Evolutionary conservation across 805 yeast species (phyloP).

Genomic region (Isabelozyma rhagii): DNA sequence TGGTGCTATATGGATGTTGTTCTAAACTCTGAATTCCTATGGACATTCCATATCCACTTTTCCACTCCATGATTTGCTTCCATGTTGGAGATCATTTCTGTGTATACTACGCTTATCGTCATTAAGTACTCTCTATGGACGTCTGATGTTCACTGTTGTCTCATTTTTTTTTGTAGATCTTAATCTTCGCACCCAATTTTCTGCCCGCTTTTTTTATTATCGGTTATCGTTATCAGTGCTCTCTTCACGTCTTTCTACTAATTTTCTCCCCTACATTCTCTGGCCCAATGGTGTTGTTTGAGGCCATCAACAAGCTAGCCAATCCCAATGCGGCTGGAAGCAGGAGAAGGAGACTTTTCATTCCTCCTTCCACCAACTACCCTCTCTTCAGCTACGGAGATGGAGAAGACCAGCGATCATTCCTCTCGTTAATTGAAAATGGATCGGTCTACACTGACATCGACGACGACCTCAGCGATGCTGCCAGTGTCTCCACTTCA

Average conservation of each 20-base stretch:
- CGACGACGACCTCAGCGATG: conserved; percentile 28
- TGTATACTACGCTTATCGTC: background rate
- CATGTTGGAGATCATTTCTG: background rate
- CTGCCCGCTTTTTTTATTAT: too few species aligned
- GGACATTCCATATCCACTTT: too few species aligned
- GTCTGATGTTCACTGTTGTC: background rate
- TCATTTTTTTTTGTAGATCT: background rate
- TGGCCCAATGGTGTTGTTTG: conserved; percentile 35
- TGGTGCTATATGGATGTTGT: conserved; percentile 77
- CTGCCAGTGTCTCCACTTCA: conserved; percentile 39
- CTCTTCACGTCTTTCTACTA: background rate
- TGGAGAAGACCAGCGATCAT: conserved; percentile 43
- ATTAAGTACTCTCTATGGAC: background rate
- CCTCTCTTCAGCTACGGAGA: conserved; percentile 42
- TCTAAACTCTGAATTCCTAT: conserved; percentile 20
- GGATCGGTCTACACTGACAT: conserved; percentile 28
- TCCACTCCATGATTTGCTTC: background rate
- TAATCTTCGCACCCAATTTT: background rate
- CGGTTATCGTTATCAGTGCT: background rate
- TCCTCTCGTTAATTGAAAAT: conserved; percentile 36
- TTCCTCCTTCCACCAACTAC: conserved; percentile 42
- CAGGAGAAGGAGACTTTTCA: conserved; percentile 37
- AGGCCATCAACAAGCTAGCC: conserved; percentile 37
- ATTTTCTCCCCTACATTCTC: background rate
- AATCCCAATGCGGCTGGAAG: conserved; percentile 36